A percentile compares a stretch with the other conserved stretches of the same genome.
Evolutionary conservation across 169 alveolate genomes (phyloP).

Genomic region (Eimeria necatrix): DNA sequence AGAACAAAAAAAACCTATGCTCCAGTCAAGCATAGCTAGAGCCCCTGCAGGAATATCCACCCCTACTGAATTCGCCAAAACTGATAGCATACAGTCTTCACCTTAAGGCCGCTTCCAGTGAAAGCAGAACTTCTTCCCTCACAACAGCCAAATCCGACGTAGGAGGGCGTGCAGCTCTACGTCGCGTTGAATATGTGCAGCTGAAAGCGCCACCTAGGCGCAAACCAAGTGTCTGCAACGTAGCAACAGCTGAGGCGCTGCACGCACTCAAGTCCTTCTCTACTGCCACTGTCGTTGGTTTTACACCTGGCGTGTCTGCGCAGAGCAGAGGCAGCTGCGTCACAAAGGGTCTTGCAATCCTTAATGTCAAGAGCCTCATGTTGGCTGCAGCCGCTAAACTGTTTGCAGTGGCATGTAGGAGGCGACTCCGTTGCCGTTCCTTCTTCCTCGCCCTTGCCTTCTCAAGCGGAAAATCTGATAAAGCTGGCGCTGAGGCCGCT

Average conservation of each 20-base stretch:
- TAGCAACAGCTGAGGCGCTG: slow-evolving; percentile 50
- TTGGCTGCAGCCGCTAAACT: slow-evolving; percentile 24
- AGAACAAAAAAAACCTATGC: no score
- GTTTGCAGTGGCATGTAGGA: slow-evolving; percentile 11
- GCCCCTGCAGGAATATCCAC: not conserved
- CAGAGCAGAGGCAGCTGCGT: slow-evolving; percentile 63
- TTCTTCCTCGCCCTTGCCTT: not conserved
- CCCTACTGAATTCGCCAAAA: not conserved
- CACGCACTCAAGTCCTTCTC: slow-evolving; percentile 41
- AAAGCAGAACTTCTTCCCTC: slow-evolving; percentile 19
- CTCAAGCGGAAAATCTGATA: not conserved
- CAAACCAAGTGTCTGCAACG: slow-evolving; percentile 58
- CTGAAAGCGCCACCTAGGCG: slow-evolving; percentile 4
- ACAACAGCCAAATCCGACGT: not conserved
- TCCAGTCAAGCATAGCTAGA: no score
- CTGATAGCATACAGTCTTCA: not conserved
- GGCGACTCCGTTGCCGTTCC: slow-evolving; percentile 29
- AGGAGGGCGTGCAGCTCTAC: slow-evolving; percentile 13
- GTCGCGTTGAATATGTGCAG: not conserved
- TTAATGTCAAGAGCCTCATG: slow-evolving; percentile 37
- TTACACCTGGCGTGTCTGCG: slow-evolving; percentile 5
- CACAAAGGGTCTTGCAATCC: slow-evolving; percentile 37
- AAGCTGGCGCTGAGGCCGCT: not conserved
- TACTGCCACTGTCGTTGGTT: not conserved
- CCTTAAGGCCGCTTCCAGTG: slow-evolving; percentile 32